A percentile compares a stretch with the other conserved stretches of the same genome.
phyloP scores from a whole-genome alignment of 345 rosid genomes.

The Ceriops tagal region DNA sequence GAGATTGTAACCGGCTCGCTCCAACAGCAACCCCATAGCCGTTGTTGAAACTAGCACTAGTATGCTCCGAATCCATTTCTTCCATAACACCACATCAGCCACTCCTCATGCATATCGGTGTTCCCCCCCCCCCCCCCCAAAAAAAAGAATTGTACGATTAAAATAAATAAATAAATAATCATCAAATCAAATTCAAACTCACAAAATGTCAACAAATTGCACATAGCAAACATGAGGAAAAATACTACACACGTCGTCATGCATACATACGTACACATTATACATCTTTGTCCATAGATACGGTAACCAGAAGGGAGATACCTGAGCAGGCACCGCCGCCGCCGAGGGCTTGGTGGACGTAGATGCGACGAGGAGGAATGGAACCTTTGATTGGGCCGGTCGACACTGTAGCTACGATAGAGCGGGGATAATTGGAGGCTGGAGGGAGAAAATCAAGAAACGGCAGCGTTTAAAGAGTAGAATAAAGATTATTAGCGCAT shows the following conservation, averaged over 20 bases:
- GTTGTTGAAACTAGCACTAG: constrained; percentile 50
- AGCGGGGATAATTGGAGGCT: no score
- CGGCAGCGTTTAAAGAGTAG: no score
- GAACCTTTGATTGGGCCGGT: constrained; percentile 19
- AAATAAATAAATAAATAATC: not conserved
- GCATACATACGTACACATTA: not conserved
- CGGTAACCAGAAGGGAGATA: constrained; percentile 4
- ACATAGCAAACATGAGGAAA: no score
- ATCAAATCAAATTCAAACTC: not conserved
- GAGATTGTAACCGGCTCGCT: constrained; percentile 70
- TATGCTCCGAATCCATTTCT: constrained; percentile 47
- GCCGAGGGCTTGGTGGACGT: constrained; percentile 73
- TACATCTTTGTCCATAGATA: no score
- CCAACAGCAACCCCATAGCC: constrained; percentile 63
- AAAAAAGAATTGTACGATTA: not conserved
- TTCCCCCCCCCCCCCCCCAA: no score
- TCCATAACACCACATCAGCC: constrained; percentile 84
- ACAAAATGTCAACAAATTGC: not conserved
- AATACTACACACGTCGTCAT: no score
- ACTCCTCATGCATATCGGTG: constrained; percentile 27
- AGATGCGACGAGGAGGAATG: constrained; percentile 37
- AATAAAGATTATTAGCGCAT: no score
- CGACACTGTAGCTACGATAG: no score
- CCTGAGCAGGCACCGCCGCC: constrained; percentile 49
- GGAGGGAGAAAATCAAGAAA: no score